These are phyloP conservation scores for Ilyonectria destructans DNA, from an alignment of 2,329 filamentous ascomycete species.

Conservation along the genomic window DNA sequence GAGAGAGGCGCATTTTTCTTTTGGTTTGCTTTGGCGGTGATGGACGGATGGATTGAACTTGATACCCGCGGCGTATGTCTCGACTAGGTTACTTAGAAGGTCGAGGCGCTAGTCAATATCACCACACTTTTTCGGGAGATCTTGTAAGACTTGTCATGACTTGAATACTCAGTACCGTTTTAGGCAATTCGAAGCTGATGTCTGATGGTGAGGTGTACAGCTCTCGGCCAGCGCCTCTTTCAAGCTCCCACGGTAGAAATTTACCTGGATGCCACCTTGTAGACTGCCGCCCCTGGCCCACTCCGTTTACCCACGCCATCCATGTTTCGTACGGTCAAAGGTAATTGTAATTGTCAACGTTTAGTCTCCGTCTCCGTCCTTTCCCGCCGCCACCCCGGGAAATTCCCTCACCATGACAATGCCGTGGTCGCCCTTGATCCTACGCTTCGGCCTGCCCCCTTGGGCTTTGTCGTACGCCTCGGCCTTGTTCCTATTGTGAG, in stretches of 20 bases:
- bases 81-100: constrained; percentile 19
- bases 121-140: constrained; percentile 2
- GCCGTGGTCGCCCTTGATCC: constrained; percentile 48
- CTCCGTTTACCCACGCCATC: constrained; percentile 9
- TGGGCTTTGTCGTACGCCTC: too few relatives aligned
- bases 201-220: constrained; percentile 7
- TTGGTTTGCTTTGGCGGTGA: constrained; percentile 6
- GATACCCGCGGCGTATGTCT: constrained; percentile 20
- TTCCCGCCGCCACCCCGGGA: constrained; percentile 35
- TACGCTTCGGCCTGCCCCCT: constrained; percentile 20
- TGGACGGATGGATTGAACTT: constrained; percentile 21
- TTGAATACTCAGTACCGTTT: not conserved
- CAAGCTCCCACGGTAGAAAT: not conserved
- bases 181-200: constrained; percentile 3
- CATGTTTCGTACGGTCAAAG: constrained; percentile 18
- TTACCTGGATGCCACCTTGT: constrained; percentile 2
- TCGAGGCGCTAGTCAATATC: constrained; percentile 19
- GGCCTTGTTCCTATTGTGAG: not conserved
- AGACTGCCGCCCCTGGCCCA: constrained; percentile 5
- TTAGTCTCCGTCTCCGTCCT: constrained; percentile 32
- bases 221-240: not conserved
- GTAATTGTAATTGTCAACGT: constrained; percentile 29
- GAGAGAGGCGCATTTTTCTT: constrained; percentile 9
- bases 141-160: not conserved
- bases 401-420: constrained; percentile 45